Conservation (phyloP, 176 grass and related monocot species). For the Avena atlantica region DNA sequence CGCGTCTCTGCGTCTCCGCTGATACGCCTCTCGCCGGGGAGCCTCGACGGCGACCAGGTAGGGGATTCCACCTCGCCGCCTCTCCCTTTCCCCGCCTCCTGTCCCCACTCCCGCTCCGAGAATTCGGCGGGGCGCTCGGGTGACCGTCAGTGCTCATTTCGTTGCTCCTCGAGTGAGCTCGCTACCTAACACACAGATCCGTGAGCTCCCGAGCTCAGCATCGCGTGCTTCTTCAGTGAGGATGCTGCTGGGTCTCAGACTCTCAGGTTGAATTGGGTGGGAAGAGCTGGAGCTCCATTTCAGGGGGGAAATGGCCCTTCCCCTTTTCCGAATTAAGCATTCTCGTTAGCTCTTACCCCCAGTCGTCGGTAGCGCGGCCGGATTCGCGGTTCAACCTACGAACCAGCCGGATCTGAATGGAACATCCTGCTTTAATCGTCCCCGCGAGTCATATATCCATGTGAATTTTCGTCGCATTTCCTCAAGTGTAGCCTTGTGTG, state of each 20-base stretch:
- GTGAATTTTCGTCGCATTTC: conserved; percentile 31
- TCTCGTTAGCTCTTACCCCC: not conserved
- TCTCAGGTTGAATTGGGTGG: not conserved
- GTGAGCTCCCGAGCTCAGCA: not conserved
- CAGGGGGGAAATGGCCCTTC: not conserved
- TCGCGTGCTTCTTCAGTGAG: not conserved
- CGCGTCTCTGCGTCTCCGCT: conserved; percentile 19
- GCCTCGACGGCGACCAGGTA: conserved; percentile 46
- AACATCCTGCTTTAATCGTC: not conserved
- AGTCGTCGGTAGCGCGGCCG: not conserved
- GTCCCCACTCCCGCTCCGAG: not conserved
- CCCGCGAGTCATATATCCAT: not conserved
- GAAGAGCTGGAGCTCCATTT: conserved; percentile 15
- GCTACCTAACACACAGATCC: conserved; percentile 26
- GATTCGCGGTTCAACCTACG: not conserved
- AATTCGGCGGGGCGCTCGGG: conserved; percentile 15
- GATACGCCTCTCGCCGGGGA: not conserved
- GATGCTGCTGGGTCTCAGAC: not conserved
- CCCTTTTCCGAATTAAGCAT: not conserved
- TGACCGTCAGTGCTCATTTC: not conserved
- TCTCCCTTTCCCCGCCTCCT: not conserved
- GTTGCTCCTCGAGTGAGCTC: not conserved
- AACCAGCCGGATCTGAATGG: conserved; percentile 36
- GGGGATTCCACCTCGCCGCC: not conserved
- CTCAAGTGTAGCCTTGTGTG: conserved; percentile 6